Conservation (phyloP, 2,329 filamentous ascomycete species). For the Phialocephala subalpina region DNA sequence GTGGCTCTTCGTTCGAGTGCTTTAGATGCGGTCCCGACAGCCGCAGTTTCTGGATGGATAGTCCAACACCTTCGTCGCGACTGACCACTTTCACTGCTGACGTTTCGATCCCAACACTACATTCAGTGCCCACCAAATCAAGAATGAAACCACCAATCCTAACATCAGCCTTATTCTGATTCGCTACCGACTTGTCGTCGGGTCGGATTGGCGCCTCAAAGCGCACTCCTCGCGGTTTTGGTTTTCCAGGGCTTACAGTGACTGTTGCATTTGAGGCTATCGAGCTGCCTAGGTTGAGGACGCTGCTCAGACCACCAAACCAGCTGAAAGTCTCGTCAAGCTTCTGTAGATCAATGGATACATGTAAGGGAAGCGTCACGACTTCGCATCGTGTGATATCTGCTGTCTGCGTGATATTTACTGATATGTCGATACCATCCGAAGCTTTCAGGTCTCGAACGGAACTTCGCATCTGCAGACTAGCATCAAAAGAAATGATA, state of each 20-base stretch:
- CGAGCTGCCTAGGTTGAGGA: slow-evolving; percentile 87
- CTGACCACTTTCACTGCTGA: slow-evolving; percentile 84
- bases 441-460: slow-evolving; percentile 65
- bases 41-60: slow-evolving; percentile 79
- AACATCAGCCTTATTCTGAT: slow-evolving; percentile 71
- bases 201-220: slow-evolving; percentile 57
- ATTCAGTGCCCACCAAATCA: slow-evolving; percentile 79
- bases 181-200: slow-evolving; percentile 38
- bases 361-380: slow-evolving; percentile 77
- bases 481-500: slow-evolving; percentile 69
- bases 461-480: slow-evolving; percentile 64
- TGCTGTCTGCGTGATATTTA: slow-evolving; percentile 57
- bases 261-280: slow-evolving; percentile 76
- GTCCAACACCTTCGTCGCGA: slow-evolving; percentile 73
- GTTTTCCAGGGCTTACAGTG: slow-evolving; percentile 46
- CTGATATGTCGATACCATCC: slow-evolving; percentile 63
- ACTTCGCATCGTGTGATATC: slow-evolving; percentile 65
- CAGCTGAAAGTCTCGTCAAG: slow-evolving; percentile 88
- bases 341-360: slow-evolving; percentile 79
- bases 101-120: slow-evolving; percentile 76
- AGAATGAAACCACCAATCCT: slow-evolving; percentile 80
- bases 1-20: slow-evolving; percentile 60
- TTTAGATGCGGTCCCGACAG: slow-evolving; percentile 74
- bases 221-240: slow-evolving; percentile 63
- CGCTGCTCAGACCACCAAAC: slow-evolving; percentile 91